Evolutionary conservation across 2,329 filamentous ascomycete genomes (phyloP).

Genomic region (Graphilbum fragrans): DNA sequence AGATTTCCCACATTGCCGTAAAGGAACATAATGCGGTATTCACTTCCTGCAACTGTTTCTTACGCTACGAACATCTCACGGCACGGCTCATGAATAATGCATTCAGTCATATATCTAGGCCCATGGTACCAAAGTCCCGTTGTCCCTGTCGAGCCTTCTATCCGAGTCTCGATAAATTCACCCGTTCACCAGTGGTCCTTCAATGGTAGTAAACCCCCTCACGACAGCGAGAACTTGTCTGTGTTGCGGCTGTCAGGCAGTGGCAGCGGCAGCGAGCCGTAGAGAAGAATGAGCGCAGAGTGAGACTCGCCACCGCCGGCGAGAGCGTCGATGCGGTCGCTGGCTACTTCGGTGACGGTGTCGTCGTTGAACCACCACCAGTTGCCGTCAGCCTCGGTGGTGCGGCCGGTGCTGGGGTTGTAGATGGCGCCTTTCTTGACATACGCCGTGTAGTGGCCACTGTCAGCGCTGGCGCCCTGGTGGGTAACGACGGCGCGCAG

Average conservation of each 20-base stretch:
- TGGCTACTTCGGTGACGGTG: conserved; percentile 82
- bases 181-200: too few relatives aligned
- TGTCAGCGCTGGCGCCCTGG: conserved; percentile 92
- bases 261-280: conserved; percentile 61
- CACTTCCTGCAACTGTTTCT: too few relatives aligned
- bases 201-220: too few relatives aligned
- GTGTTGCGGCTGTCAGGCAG: conserved; percentile 26
- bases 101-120: too few relatives aligned
- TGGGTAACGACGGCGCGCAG: conserved; percentile 90
- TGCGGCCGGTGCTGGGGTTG: conserved; percentile 65
- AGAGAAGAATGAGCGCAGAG: conserved; percentile 70
- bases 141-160: too few relatives aligned
- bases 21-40: too few relatives aligned
- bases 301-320: conserved; percentile 83
- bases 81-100: too few relatives aligned
- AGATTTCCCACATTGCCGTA: too few relatives aligned
- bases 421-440: conserved; percentile 77
- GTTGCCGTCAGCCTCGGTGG: conserved; percentile 73
- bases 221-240: conserved; percentile 3
- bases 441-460: conserved; percentile 95
- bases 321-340: conserved; percentile 82
- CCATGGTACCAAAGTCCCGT: too few relatives aligned
- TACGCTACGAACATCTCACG: too few relatives aligned
- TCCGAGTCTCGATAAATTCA: too few relatives aligned
- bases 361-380: conserved; percentile 99